Conservation (phyloP, 768 basidiomycete species). For the Suillus variegatus region DNA sequence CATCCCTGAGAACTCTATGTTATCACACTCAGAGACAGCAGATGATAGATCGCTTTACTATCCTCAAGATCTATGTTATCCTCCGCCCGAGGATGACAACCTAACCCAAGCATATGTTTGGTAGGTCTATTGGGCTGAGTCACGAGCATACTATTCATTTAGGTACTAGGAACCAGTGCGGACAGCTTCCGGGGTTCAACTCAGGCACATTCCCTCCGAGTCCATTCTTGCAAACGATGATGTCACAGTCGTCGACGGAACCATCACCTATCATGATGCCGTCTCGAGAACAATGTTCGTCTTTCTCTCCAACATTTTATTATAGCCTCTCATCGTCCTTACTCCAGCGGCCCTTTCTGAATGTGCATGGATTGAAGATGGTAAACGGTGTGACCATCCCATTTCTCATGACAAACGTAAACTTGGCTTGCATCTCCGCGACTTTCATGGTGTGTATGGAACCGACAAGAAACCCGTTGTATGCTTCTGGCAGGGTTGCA, state of each 20-base stretch:
- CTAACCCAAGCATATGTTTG: background rate
- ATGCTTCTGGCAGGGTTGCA: slow-evolving; percentile 26
- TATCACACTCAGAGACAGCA: background rate
- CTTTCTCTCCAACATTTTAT: background rate
- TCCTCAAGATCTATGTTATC: background rate
- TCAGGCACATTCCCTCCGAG: background rate
- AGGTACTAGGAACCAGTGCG: background rate
- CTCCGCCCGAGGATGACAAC: background rate
- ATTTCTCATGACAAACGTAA: slow-evolving; percentile 20
- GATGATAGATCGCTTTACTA: background rate
- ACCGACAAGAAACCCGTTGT: slow-evolving; percentile 16
- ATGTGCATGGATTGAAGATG: slow-evolving; percentile 27
- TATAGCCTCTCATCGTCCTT: background rate
- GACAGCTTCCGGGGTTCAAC: background rate
- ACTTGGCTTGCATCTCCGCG: slow-evolving; percentile 26
- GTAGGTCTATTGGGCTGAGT: background rate
- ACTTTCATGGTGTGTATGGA: slow-evolving; percentile 20
- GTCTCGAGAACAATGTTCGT: background rate
- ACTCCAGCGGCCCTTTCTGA: background rate
- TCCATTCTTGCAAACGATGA: background rate
- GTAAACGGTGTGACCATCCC: slow-evolving; percentile 22
- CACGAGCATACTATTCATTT: background rate
- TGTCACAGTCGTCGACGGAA: background rate
- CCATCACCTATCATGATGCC: slow-evolving; percentile 7
- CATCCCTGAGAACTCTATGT: background rate